Conservation (phyloP, 345 rosid genomes). For the Salix caprea region DNA sequence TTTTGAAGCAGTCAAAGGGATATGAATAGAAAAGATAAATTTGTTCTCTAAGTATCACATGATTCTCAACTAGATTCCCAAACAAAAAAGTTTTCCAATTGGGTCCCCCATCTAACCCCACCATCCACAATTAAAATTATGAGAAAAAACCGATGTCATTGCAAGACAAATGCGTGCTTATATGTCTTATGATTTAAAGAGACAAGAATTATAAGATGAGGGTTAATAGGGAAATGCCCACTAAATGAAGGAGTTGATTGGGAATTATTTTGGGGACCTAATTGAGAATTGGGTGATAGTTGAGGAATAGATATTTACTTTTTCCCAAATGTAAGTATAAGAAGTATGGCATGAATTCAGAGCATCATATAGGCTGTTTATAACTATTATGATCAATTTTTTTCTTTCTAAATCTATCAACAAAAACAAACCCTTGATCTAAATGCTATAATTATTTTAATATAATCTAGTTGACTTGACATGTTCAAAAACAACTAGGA, state of each 20-base stretch:
- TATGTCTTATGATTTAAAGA: background rate
- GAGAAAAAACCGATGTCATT: too few species aligned
- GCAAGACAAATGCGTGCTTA: background rate
- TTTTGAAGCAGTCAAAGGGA: too few species aligned
- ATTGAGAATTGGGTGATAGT: background rate
- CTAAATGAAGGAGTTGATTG: background rate
- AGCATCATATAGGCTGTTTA: background rate
- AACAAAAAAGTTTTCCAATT: too few species aligned
- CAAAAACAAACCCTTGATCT: too few species aligned
- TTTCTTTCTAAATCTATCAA: too few species aligned
- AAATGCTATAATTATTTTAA: too few species aligned
- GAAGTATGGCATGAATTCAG: background rate
- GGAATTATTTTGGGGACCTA: background rate
- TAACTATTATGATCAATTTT: too few species aligned
- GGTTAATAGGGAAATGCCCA: background rate
- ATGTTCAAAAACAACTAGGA: too few species aligned
- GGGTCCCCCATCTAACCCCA: background rate
- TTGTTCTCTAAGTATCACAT: too few species aligned
- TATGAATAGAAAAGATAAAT: too few species aligned
- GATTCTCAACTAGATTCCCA: background rate
- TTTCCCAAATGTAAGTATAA: background rate
- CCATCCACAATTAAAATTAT: too few species aligned
- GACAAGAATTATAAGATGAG: background rate
- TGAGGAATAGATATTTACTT: background rate
- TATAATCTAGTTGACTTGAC: too few species aligned